phyloP scores from a whole-genome alignment of 2,329 filamentous ascomycete genomes.

The Fusarium nurragi region DNA sequence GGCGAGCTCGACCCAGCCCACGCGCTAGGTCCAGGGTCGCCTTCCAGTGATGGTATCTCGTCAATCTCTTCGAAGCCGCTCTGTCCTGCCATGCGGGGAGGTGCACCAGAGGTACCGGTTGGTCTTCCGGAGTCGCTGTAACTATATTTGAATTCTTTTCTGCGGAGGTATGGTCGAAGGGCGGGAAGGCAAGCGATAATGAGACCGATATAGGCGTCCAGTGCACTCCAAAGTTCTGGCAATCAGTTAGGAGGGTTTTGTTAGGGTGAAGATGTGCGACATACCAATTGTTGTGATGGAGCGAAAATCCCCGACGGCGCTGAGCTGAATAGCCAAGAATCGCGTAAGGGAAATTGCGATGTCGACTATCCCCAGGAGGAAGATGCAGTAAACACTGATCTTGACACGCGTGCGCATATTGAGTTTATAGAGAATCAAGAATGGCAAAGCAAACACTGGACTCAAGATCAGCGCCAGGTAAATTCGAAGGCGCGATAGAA shows the following conservation, averaged over 20 bases:
- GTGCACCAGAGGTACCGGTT: background rate
- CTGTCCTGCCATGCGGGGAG: background rate
- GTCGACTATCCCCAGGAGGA: constrained; percentile 31
- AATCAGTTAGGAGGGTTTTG: background rate
- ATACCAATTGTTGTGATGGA: constrained; percentile 33
- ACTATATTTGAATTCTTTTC: constrained; percentile 2
- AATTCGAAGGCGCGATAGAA: rapidly evolving
- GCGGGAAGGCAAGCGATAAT: constrained; percentile 38
- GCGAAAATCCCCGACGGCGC: background rate
- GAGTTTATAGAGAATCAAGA: constrained; percentile 22
- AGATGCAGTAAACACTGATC: constrained; percentile 29
- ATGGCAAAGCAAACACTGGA: constrained; percentile 19
- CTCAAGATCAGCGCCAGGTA: rapidly evolving
- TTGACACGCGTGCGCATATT: constrained; percentile 24
- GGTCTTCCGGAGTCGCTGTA: constrained; percentile 21
- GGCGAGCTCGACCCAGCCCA: constrained; percentile 1
- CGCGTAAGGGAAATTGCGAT: constrained; percentile 35
- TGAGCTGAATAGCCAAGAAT: constrained; percentile 26
- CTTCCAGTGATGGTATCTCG: constrained; percentile 15
- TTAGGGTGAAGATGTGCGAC: background rate
- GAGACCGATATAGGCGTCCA: constrained; percentile 31
- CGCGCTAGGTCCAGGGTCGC: background rate
- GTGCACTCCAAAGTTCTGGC: constrained; percentile 31
- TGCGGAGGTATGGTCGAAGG: constrained; percentile 32
- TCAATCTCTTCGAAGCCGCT: constrained; percentile 32